These are phyloP conservation scores for Kurtzmaniella quercitrusa DNA, from an alignment of 1,139 yeast genomes.

Conservation along the genomic window DNA sequence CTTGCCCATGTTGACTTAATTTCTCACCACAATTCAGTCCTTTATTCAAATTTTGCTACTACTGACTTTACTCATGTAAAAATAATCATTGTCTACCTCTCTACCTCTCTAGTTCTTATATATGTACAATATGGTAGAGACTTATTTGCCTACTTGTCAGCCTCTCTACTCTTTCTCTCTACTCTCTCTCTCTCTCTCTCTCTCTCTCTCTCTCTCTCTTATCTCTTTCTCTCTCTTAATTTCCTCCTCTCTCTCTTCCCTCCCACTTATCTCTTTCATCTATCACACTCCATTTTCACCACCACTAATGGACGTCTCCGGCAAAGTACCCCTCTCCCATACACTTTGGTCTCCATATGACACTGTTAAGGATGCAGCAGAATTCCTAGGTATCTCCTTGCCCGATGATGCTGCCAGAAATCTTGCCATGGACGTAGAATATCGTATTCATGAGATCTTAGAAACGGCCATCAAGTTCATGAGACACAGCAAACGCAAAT, in stretches of 20 bases:
- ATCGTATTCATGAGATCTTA: constrained; percentile 88
- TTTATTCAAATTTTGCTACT: too few species aligned
- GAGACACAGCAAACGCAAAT: constrained; percentile 87
- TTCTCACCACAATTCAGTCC: too few species aligned
- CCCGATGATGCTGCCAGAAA: constrained; percentile 94
- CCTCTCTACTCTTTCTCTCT: not conserved
- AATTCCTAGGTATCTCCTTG: constrained; percentile 76
- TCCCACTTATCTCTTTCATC: not conserved
- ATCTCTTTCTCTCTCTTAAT: not conserved
- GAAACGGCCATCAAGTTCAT: constrained; percentile 95
- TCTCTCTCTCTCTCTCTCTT: not conserved
- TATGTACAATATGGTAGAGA: too few species aligned
- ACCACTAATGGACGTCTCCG: constrained; percentile 29
- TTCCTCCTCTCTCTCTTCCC: not conserved
- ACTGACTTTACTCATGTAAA: too few species aligned
- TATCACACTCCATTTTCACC: not conserved
- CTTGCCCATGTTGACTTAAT: too few species aligned
- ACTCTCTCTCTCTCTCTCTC: not conserved
- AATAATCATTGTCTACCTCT: too few species aligned
- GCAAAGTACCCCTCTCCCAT: constrained; percentile 63
- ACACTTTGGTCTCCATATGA: constrained; percentile 98
- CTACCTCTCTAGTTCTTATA: too few species aligned
- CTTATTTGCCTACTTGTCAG: too few species aligned
- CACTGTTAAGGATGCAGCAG: constrained; percentile 95
- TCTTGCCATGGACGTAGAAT: constrained; percentile 97